A percentile compares a stretch with the other conserved stretches of the same genome.
Evolutionary conservation across 768 basidiomycete genomes (phyloP).

Genomic region (Termitomyces sp.): DNA sequence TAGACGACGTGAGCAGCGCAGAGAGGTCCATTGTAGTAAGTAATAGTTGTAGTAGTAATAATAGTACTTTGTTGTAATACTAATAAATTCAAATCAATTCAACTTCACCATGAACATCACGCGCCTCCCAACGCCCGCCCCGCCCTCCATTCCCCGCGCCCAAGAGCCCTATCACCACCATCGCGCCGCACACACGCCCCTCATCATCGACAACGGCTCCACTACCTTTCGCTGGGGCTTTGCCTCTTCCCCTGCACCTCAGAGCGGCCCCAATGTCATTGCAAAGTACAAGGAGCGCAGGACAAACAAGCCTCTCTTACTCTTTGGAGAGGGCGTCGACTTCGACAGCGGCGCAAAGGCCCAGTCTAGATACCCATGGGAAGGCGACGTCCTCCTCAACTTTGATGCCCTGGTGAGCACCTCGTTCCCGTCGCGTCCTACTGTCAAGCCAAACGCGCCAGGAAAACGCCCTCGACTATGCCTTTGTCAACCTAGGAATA

Average conservation of each 20-base stretch:
- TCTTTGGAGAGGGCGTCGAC: constrained; percentile 88
- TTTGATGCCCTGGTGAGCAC: constrained; percentile 85
- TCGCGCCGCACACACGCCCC: constrained; percentile 48
- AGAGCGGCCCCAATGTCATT: constrained; percentile 61
- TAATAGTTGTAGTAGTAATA: too few relatives aligned
- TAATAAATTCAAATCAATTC: neutral
- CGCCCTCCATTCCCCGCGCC: constrained; percentile 16
- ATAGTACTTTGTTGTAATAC: too few relatives aligned
- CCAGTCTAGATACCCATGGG: constrained; percentile 81
- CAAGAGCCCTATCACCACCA: constrained; percentile 44
- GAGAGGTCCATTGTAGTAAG: constrained; percentile 45
- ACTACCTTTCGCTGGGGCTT: constrained; percentile 82
- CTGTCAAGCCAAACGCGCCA: constrained; percentile 24
- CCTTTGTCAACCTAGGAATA: constrained; percentile 83
- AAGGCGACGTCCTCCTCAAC: constrained; percentile 89
- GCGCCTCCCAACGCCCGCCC: constrained; percentile 11
- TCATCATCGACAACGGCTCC: constrained; percentile 89
- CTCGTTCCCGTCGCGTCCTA: constrained; percentile 3
- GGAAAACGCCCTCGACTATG: constrained; percentile 94
- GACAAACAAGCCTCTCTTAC: constrained; percentile 70
- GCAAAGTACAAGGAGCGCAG: constrained; percentile 89
- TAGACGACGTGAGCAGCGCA: constrained; percentile 64
- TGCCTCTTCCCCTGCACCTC: constrained; percentile 52
- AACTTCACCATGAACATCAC: constrained; percentile 9
- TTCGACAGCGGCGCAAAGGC: constrained; percentile 78